Percentiles rank a stretch among this genome's conserved stretches.
phyloP scores from a whole-genome alignment of 164 flowering plant species.

The Umbilicus rupestris region DNA sequence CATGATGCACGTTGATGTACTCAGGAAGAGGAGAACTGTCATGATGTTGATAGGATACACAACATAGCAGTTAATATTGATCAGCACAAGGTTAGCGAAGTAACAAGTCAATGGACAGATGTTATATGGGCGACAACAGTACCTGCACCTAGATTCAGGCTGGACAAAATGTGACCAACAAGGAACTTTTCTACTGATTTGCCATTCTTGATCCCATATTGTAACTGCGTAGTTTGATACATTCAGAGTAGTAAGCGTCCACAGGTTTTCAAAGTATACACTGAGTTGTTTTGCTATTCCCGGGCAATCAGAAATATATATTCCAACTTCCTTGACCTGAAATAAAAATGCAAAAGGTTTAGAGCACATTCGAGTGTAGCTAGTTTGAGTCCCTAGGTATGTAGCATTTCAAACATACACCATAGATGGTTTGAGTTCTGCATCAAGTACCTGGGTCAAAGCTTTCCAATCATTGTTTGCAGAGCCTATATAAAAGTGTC shows the following conservation, averaged over 20 bases:
- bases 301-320: conserved; percentile 71
- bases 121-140: conserved; percentile 1
- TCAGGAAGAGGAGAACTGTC: conserved; percentile 71
- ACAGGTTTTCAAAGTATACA: conserved; percentile 58
- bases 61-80: not conserved
- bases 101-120: not conserved
- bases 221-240: conserved; percentile 46
- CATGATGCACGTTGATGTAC: conserved; percentile 42
- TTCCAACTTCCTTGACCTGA: conserved; percentile 94
- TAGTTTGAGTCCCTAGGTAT: not conserved
- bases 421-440: not conserved
- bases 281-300: conserved; percentile 47
- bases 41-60: conserved; percentile 2
- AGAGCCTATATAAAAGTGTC: conserved; percentile 81
- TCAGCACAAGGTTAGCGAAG: not conserved
- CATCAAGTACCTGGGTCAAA: conserved; percentile 63
- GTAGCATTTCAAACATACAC: not conserved
- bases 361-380: not conserved
- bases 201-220: conserved; percentile 74
- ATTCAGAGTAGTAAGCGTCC: conserved; percentile 68
- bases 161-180: conserved; percentile 91
- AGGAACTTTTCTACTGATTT: conserved; percentile 62
- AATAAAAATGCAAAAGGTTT: conserved; percentile 3
- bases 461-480: conserved; percentile 99
- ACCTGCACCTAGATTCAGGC: conserved; percentile 61